Evolutionary conservation across 106 monocot species (phyloP).

Genomic region (Dendrobium huoshanense): DNA sequence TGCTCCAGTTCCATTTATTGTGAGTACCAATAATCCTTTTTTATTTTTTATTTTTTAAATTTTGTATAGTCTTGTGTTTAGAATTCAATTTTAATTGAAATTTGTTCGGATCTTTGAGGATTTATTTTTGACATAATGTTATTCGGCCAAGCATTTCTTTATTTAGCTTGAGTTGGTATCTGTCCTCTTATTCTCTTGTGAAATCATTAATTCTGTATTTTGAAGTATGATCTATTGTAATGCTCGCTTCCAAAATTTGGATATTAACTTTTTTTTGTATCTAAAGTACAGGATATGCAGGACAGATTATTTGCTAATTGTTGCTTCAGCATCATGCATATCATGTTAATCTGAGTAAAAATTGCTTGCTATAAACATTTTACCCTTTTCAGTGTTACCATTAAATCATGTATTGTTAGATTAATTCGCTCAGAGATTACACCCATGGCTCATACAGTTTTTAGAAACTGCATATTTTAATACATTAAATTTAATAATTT

Average conservation of each 20-base stretch:
- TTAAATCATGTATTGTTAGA: no score
- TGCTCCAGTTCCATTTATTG: conserved; percentile 8
- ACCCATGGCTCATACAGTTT: no score
- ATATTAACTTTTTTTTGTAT: background rate
- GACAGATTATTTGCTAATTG: background rate
- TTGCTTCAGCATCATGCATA: background rate
- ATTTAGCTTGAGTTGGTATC: background rate
- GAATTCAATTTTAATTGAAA: background rate
- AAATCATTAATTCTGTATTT: background rate
- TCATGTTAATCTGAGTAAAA: no score
- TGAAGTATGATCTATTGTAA: background rate
- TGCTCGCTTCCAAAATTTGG: background rate
- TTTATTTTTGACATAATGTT: background rate
- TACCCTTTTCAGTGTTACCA: no score
- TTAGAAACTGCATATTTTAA: no score
- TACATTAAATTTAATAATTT: no score
- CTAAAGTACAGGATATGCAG: background rate
- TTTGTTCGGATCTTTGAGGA: background rate
- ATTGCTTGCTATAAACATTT: no score
- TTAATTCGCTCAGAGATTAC: no score
- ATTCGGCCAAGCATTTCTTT: background rate
- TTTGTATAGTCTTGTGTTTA: background rate
- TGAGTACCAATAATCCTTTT: background rate
- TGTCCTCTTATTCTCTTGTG: background rate
- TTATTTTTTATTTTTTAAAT: background rate